A percentile compares a stretch with the other conserved stretches of the same genome.
Evolutionary conservation across 768 basidiomycete species (phyloP).

Genomic region (Podaxis sp.): DNA sequence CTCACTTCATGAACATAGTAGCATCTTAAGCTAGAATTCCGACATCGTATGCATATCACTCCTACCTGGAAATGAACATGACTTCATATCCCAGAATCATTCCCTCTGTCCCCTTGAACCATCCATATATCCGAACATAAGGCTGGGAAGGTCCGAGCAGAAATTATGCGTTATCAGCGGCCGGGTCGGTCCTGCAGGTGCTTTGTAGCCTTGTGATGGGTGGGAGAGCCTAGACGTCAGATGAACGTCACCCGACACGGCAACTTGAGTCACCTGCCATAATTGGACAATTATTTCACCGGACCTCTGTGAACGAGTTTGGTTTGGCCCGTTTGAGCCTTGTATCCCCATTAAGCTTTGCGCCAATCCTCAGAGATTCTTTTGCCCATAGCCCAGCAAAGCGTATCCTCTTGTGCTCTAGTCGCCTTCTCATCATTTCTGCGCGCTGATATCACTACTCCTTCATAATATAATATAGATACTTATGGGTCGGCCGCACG

Average conservation of each 20-base stretch:
- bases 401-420: not conserved
- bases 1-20: not conserved
- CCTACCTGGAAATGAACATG: not conserved
- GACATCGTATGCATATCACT: not conserved
- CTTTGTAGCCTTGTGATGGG: not conserved
- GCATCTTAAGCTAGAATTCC: not conserved
- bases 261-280: constrained; percentile 4
- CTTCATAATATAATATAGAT: not conserved
- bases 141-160: not conserved
- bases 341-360: not conserved
- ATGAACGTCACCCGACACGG: constrained; percentile 8
- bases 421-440: not conserved
- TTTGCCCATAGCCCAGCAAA: constrained; percentile 9
- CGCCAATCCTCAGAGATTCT: not conserved
- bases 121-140: not conserved
- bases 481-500: not conserved
- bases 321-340: not conserved
- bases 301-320: not conserved
- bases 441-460: not conserved
- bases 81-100: not conserved
- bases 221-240: not conserved
- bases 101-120: not conserved
- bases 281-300: not conserved
- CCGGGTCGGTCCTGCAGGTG: not conserved
- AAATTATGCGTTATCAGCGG: constrained; percentile 2